Conservation (phyloP, 1,284 basidiomycete species). For the Fomitopsis betulina region DNA sequence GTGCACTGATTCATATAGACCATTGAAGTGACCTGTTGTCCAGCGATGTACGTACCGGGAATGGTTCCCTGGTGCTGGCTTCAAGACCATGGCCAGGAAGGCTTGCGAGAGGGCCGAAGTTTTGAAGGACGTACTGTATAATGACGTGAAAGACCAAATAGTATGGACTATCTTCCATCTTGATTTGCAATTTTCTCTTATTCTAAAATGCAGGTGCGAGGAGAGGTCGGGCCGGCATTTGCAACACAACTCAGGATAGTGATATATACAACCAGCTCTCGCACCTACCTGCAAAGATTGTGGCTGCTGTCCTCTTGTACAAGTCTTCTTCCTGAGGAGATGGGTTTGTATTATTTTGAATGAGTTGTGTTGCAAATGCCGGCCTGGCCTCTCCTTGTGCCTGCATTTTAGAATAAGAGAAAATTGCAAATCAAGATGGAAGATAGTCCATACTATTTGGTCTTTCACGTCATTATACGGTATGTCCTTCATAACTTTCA, state of each 20-base stretch:
- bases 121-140: too few relatives aligned
- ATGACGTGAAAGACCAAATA: too few relatives aligned
- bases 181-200: too few relatives aligned
- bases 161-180: too few relatives aligned
- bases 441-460: too few relatives aligned
- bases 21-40: background rate
- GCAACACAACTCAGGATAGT: background rate
- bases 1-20: background rate
- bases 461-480: too few relatives aligned
- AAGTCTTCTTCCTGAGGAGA: conserved; percentile 1
- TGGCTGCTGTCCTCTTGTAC: background rate
- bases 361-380: background rate
- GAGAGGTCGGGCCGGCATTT: background rate
- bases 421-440: too few relatives aligned
- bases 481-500: too few relatives aligned
- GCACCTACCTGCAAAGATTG: background rate
- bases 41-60: conserved; percentile 8
- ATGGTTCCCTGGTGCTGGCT: conserved; percentile 13
- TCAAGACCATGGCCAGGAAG: conserved; percentile 9
- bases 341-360: background rate
- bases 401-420: background rate
- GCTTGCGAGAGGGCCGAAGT: background rate
- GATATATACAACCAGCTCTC: background rate
- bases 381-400: background rate
- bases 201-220: background rate